A percentile compares a stretch with the other conserved stretches of the same genome.
phyloP scores from a whole-genome alignment of 2,329 filamentous ascomycete species.

The Tolypocladium album region DNA sequence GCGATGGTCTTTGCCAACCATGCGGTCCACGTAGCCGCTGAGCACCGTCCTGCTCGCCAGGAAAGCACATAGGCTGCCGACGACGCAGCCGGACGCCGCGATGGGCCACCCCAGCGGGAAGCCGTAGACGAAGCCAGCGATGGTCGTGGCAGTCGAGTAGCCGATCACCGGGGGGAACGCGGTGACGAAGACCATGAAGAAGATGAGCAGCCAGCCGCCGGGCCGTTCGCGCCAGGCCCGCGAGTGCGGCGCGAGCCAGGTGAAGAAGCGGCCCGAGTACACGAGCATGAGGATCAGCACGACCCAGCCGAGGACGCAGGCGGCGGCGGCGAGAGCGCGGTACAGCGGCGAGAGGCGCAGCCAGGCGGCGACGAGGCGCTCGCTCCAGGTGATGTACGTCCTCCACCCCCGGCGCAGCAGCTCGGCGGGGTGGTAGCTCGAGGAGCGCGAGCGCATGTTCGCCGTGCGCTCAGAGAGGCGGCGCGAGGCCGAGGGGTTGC shows the following conservation, averaged over 20 bases:
- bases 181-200: constrained; percentile 61
- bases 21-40: constrained; percentile 63
- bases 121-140: constrained; percentile 45
- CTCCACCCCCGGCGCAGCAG: constrained; percentile 25
- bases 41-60: constrained; percentile 70
- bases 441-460: constrained; percentile 16
- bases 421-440: neutral
- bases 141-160: constrained; percentile 61
- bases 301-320: constrained; percentile 37
- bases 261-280: constrained; percentile 73
- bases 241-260: constrained; percentile 60
- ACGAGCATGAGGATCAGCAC: constrained; percentile 59
- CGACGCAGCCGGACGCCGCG: constrained; percentile 65
- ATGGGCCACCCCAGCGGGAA: constrained; percentile 67
- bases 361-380: constrained; percentile 37
- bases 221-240: constrained; percentile 64
- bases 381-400: constrained; percentile 25
- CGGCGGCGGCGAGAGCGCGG: constrained; percentile 44
- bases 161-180: constrained; percentile 83
- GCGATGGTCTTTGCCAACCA: constrained; percentile 73
- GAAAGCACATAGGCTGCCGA: constrained; percentile 72
- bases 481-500: constrained; percentile 2
- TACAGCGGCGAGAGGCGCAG: constrained; percentile 49
- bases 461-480: constrained; percentile 26
- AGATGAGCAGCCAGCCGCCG: constrained; percentile 66